Conservation (phyloP, 495 filamentous ascomycete genomes). For the Aspergillus leporis region DNA sequence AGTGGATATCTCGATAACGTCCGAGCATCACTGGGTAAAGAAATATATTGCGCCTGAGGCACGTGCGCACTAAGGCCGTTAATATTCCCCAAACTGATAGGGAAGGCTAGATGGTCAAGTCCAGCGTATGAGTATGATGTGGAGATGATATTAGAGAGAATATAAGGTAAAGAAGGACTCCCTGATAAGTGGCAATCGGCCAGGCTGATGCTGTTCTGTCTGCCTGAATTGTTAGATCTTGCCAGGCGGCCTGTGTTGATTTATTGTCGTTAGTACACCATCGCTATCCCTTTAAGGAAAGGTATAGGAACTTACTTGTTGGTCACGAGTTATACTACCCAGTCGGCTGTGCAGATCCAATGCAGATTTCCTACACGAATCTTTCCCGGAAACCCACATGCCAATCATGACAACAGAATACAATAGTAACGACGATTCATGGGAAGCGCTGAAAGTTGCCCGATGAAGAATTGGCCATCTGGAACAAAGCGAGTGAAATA, state of each 20-base stretch:
- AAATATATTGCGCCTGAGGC: constrained; percentile 14
- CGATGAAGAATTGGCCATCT: constrained; percentile 18
- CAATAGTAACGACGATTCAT: constrained; percentile 12
- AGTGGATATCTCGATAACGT: constrained; percentile 11
- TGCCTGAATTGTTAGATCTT: background rate
- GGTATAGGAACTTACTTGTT: constrained; percentile 4
- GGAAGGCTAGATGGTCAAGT: background rate
- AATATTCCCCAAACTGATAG: constrained; percentile 6
- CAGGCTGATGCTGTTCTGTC: constrained; percentile 7
- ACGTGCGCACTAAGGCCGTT: constrained; percentile 9
- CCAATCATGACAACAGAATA: constrained; percentile 18
- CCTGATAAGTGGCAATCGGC: constrained; percentile 19
- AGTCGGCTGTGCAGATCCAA: constrained; percentile 13
- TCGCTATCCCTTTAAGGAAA: too few relatives aligned
- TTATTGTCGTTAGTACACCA: background rate
- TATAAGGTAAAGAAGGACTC: constrained; percentile 18
- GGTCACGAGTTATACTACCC: constrained; percentile 11
- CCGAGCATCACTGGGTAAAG: constrained; percentile 15
- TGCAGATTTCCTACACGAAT: background rate
- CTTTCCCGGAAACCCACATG: constrained; percentile 11
- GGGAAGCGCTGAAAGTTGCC: constrained; percentile 8
- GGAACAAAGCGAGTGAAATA: constrained; percentile 16
- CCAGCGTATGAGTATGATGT: background rate
- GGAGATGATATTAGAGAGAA: background rate
- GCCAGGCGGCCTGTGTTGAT: background rate